A percentile compares a stretch with the other conserved stretches of the same genome.
phyloP scores from a whole-genome alignment of 257 asterid genomes.

The Gynochthodes officinalis region DNA sequence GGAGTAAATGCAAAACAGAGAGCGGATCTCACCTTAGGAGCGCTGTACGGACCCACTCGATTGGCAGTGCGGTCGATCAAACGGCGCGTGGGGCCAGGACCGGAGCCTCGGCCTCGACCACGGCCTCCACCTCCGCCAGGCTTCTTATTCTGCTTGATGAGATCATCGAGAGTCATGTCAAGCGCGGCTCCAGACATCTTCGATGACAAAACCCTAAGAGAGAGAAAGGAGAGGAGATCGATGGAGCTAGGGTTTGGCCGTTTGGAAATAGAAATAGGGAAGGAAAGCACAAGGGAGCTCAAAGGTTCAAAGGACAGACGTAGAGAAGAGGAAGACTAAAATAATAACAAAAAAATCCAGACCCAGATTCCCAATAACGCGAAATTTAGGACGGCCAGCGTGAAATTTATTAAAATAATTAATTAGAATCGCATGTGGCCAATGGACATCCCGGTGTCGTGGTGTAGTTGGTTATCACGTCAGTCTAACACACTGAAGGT shows the following conservation, averaged over 20 bases:
- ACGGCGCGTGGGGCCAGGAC: constrained; percentile 86
- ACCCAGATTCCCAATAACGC: no score
- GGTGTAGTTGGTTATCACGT: constrained; percentile 99
- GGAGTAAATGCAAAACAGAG: neutral
- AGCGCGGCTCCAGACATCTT: constrained; percentile 86
- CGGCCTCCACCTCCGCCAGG: constrained; percentile 33
- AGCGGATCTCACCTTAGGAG: constrained; percentile 66
- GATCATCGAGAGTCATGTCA: constrained; percentile 89
- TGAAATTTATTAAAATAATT: no score
- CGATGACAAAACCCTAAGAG: constrained; percentile 14
- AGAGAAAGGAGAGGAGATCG: constrained; percentile 8
- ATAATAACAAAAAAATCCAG: no score
- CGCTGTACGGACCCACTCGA: constrained; percentile 64
- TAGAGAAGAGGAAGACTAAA: neutral
- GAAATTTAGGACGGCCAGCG: no score
- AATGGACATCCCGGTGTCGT: constrained; percentile 61
- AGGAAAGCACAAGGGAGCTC: neutral
- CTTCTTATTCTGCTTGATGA: constrained; percentile 83
- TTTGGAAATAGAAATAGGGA: neutral
- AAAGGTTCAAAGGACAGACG: neutral
- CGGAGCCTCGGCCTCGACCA: constrained; percentile 48
- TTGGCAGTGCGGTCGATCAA: constrained; percentile 52
- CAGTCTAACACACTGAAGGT: constrained; percentile 97
- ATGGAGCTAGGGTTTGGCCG: neutral
- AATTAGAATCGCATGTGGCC: no score